phyloP scores from a whole-genome alignment of 2,329 filamentous ascomycete species.

The Clarireedia homoeocarpa region DNA sequence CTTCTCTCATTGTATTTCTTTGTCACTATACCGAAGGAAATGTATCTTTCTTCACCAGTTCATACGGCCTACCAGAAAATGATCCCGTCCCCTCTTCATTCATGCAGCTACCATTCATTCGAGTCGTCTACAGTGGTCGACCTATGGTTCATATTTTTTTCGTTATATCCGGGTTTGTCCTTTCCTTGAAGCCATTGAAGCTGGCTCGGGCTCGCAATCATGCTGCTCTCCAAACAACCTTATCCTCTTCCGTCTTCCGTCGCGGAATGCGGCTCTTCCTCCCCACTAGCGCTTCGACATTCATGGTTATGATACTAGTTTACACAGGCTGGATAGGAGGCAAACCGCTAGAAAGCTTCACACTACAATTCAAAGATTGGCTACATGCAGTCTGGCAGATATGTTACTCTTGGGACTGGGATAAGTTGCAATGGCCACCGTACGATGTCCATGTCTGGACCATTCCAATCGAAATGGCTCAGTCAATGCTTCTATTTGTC shows the following conservation, averaged over 20 bases:
- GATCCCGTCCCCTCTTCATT: slow-evolving; percentile 30
- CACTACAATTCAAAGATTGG: slow-evolving; percentile 3
- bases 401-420: slow-evolving; percentile 9
- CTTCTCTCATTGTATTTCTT: slow-evolving; percentile 41
- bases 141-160: slow-evolving; percentile 46
- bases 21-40: slow-evolving; percentile 38
- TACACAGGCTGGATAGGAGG: background rate
- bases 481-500: slow-evolving; percentile 25
- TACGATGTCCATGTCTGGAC: slow-evolving; percentile 22
- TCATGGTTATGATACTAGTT: slow-evolving; percentile 7
- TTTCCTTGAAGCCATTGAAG: slow-evolving; percentile 38
- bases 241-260: slow-evolving; percentile 41
- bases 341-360: background rate
- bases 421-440: slow-evolving; percentile 4
- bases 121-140: slow-evolving; percentile 38
- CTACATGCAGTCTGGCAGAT: slow-evolving; percentile 7
- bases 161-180: slow-evolving; percentile 42
- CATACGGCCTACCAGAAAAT: slow-evolving; percentile 24
- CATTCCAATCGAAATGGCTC: slow-evolving; percentile 27
- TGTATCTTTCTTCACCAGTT: slow-evolving; percentile 30
- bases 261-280: slow-evolving; percentile 40
- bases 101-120: slow-evolving; percentile 38
- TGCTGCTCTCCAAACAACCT: slow-evolving; percentile 31
- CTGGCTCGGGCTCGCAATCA: slow-evolving; percentile 34
- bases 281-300: slow-evolving; percentile 23